phyloP scores from a whole-genome alignment of 495 filamentous ascomycete species.

The Hyaloscypha hepaticicola region DNA sequence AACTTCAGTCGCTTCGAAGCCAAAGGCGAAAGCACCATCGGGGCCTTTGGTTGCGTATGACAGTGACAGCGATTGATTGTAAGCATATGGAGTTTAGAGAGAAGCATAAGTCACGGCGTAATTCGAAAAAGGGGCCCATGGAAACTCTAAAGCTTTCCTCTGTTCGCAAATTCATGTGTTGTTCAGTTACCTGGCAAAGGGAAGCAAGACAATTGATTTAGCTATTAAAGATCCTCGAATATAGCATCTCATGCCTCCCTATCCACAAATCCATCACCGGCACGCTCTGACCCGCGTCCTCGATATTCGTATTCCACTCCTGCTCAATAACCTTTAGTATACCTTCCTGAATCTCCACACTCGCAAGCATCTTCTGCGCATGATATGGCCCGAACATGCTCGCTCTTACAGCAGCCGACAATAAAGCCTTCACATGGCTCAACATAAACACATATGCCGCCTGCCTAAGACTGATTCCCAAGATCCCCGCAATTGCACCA shows the following conservation, averaged over 20 bases:
- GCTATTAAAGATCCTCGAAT: conserved; percentile 93
- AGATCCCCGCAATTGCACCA: conserved; percentile 67
- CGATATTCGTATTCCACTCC: conserved; percentile 56
- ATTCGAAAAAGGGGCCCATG: background rate
- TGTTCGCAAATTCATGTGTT: background rate
- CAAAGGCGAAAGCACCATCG: conserved; percentile 41
- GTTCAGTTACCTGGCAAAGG: background rate
- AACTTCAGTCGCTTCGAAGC: conserved; percentile 48
- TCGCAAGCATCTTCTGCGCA: conserved; percentile 78
- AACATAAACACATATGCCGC: conserved; percentile 84
- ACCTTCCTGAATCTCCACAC: conserved; percentile 56
- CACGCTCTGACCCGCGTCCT: conserved; percentile 82
- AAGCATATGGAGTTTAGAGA: conserved; percentile 15
- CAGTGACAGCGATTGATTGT: conserved; percentile 74
- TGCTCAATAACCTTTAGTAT: conserved; percentile 61
- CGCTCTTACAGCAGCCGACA: conserved; percentile 86
- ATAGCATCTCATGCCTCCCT: conserved; percentile 90
- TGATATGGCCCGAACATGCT: conserved; percentile 91
- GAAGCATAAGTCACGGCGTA: background rate
- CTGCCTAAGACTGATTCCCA: conserved; percentile 42
- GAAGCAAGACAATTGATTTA: conserved; percentile 26
- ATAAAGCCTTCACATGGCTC: conserved; percentile 81
- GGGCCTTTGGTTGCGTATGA: conserved; percentile 87
- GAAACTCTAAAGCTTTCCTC: background rate
- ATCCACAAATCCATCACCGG: conserved; percentile 92